These are phyloP conservation scores for Xylaria palmicola DNA, from an alignment of 495 filamentous ascomycete genomes.

Conservation along the genomic window DNA sequence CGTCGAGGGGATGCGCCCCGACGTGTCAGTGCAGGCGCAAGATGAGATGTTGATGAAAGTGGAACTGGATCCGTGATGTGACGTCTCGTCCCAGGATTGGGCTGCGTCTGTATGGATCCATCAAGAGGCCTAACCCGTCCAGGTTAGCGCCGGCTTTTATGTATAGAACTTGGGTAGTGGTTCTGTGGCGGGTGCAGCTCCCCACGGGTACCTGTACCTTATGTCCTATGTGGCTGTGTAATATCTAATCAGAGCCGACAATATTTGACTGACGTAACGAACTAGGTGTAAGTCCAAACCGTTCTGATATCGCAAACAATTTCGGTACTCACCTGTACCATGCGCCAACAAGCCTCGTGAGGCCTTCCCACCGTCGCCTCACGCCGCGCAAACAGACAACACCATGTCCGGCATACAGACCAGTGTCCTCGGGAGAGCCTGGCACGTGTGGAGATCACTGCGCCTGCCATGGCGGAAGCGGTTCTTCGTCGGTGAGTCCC, in stretches of 20 bases:
- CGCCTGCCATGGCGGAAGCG: slow-evolving; percentile 82
- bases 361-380: background rate
- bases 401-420: slow-evolving; percentile 27
- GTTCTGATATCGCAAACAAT: too few relatives aligned
- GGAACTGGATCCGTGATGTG: background rate
- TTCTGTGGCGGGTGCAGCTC: too few relatives aligned
- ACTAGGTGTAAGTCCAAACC: too few relatives aligned
- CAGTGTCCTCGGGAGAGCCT: slow-evolving; percentile 47
- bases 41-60: background rate
- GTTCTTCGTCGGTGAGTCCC: slow-evolving; percentile 73
- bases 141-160: too few relatives aligned
- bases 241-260: too few relatives aligned
- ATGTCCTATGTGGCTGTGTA: too few relatives aligned
- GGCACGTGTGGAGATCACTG: slow-evolving; percentile 85
- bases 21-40: slow-evolving; percentile 12
- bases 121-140: too few relatives aligned
- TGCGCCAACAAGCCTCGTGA: background rate
- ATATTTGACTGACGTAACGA: slow-evolving; percentile 1
- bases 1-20: background rate
- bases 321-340: background rate
- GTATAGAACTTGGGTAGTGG: too few relatives aligned
- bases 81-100: background rate
- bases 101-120: background rate
- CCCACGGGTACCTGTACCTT: slow-evolving; percentile 1
- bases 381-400: background rate